phyloP scores from a whole-genome alignment of 805 yeast species.

The Starmerella potacharoeniae region DNA sequence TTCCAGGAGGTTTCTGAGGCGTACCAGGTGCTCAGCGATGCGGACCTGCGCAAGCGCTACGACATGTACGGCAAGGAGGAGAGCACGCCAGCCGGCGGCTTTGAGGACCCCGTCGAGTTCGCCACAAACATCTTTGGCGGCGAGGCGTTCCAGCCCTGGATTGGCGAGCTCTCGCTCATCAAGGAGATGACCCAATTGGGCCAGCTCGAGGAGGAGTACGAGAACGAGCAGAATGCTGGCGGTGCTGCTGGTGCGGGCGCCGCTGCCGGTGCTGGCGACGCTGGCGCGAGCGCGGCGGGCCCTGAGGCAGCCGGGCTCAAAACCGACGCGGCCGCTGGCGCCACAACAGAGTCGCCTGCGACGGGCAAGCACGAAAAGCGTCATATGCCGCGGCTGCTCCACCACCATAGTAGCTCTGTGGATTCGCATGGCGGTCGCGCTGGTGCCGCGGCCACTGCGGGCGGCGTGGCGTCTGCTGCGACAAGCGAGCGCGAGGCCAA shows the following conservation, averaged over 20 bases:
- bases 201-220: conserved; percentile 38
- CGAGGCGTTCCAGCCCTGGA: conserved; percentile 72
- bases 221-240: conserved; percentile 8
- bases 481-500: conserved; percentile 19
- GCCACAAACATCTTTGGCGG: conserved; percentile 84
- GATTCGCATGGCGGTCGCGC: neutral
- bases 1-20: conserved; percentile 64
- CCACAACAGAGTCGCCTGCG: neutral
- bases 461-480: neutral
- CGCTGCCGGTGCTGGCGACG: neutral
- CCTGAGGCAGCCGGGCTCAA: neutral
- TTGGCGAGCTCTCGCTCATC: conserved; percentile 76
- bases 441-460: neutral
- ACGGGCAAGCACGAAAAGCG: neutral
- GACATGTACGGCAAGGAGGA: conserved; percentile 77
- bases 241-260: conserved; percentile 3
- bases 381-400: conserved; percentile 1
- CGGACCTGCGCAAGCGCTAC: conserved; percentile 54
- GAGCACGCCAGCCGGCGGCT: conserved; percentile 58
- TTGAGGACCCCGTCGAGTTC: conserved; percentile 74
- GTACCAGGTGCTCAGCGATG: conserved; percentile 58
- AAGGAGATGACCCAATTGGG: conserved; percentile 59
- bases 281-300: neutral
- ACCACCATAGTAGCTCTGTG: neutral
- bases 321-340: neutral